A percentile compares a stretch with the other conserved stretches of the same genome.
Evolutionary conservation across 441 rosid genomes (phyloP).

Genomic region (Flueggea neowawraea): DNA sequence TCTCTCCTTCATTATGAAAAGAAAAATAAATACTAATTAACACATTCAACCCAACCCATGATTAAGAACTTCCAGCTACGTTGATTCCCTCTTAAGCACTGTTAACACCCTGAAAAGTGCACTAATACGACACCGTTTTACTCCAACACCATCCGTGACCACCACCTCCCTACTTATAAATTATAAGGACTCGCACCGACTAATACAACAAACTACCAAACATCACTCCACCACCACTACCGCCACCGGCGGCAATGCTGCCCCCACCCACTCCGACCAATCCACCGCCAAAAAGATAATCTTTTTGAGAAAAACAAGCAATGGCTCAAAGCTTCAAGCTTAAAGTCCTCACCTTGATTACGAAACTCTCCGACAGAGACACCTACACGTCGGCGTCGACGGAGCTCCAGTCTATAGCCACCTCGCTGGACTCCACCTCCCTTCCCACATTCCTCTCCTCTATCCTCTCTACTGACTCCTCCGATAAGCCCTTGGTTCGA

Average conservation of each 20-base stretch:
- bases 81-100: constrained; percentile 4
- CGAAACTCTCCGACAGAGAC: constrained; percentile 86
- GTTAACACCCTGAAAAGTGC: not conserved
- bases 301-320: not conserved
- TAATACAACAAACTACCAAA: not conserved
- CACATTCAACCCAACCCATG: constrained; percentile 7
- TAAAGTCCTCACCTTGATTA: constrained; percentile 46
- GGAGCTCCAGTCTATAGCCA: constrained; percentile 71
- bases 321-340: constrained; percentile 63
- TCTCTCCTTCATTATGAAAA: no score
- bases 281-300: not conserved
- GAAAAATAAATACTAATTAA: no score
- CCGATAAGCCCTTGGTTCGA: constrained; percentile 70
- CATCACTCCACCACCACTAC: constrained; percentile 7
- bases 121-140: constrained; percentile 1
- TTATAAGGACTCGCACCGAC: constrained; percentile 5
- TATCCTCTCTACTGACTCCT: constrained; percentile 65
- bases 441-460: constrained; percentile 65
- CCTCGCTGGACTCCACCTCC: constrained; percentile 44
- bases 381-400: constrained; percentile 65
- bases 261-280: constrained; percentile 1
- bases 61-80: constrained; percentile 12
- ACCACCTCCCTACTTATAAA: constrained; percentile 11
- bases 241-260: constrained; percentile 16
- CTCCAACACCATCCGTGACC: not conserved